Evolutionary conservation across 2,329 filamentous ascomycete genomes (phyloP).

Genomic region (Alternaria longipes): DNA sequence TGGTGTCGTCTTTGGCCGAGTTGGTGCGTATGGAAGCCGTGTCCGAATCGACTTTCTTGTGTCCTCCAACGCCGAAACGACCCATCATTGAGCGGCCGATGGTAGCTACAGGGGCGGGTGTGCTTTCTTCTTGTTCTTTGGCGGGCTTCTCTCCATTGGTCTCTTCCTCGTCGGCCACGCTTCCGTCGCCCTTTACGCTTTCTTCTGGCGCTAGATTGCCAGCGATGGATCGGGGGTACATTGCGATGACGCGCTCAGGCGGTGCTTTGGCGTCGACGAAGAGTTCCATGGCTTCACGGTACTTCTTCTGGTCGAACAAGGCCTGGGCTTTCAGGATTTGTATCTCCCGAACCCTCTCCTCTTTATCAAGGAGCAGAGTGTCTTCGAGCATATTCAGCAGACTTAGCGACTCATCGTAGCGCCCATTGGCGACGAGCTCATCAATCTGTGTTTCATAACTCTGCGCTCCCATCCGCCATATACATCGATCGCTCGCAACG

Average conservation of each 20-base stretch:
- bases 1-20: slow-evolving; percentile 62
- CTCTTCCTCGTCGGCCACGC: slow-evolving; percentile 45
- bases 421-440: slow-evolving; percentile 75
- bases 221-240: slow-evolving; percentile 86
- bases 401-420: slow-evolving; percentile 92
- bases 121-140: slow-evolving; percentile 37
- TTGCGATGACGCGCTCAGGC: slow-evolving; percentile 82
- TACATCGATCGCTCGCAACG: slow-evolving; percentile 86
- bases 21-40: slow-evolving; percentile 66
- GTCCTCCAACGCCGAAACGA: slow-evolving; percentile 55
- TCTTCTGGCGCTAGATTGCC: slow-evolving; percentile 76
- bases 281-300: slow-evolving; percentile 84
- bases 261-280: slow-evolving; percentile 92
- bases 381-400: slow-evolving; percentile 90
- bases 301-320: slow-evolving; percentile 84
- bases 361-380: slow-evolving; percentile 84
- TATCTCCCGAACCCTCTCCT: slow-evolving; percentile 79
- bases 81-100: slow-evolving; percentile 57
- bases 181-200: slow-evolving; percentile 58
- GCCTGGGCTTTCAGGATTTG: slow-evolving; percentile 91
- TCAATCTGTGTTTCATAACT: slow-evolving; percentile 91
- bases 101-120: slow-evolving; percentile 35
- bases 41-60: slow-evolving; percentile 60
- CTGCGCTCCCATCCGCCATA: slow-evolving; percentile 96
- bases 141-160: slow-evolving; percentile 31